Evolutionary conservation across 805 yeast species (phyloP).

Genomic region (Ogataea angusta): DNA sequence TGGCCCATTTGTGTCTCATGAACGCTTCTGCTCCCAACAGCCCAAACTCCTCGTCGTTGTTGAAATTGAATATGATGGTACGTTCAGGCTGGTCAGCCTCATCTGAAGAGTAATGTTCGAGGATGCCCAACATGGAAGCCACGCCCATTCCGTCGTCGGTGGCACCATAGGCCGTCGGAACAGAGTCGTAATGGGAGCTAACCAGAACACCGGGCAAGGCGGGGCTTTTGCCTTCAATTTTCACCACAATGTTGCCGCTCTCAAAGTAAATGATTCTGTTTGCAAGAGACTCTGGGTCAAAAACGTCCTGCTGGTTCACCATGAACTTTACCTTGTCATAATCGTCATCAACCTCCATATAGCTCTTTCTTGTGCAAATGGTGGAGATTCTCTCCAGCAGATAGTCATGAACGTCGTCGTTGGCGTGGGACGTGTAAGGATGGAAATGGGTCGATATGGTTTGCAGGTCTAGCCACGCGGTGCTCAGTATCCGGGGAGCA

Average conservation of each 20-base stretch:
- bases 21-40: conserved; percentile 77
- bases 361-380: conserved; percentile 30
- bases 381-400: conserved; percentile 42
- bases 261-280: conserved; percentile 70
- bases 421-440: conserved; percentile 75
- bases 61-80: conserved; percentile 78
- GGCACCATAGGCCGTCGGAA: conserved; percentile 81
- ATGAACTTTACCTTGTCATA: conserved; percentile 37
- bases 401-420: conserved; percentile 73
- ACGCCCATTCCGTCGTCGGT: conserved; percentile 93
- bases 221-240: conserved; percentile 61
- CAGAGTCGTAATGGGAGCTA: conserved; percentile 88
- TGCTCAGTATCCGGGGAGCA: conserved; percentile 35
- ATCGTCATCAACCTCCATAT: conserved; percentile 40
- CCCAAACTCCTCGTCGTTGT: conserved; percentile 88
- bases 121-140: conserved; percentile 71
- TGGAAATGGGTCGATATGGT: conserved; percentile 63
- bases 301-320: conserved; percentile 50
- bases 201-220: conserved; percentile 63
- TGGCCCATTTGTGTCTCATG: conserved; percentile 68
- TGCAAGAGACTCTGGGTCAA: conserved; percentile 38
- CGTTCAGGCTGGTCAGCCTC: conserved; percentile 54
- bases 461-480: conserved; percentile 74
- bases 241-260: conserved; percentile 75
- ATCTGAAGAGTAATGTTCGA: conserved; percentile 43